Base-by-base conservation (phyloP, 2,329 filamentous ascomycete species). In the Beauveria sp. region DNA sequence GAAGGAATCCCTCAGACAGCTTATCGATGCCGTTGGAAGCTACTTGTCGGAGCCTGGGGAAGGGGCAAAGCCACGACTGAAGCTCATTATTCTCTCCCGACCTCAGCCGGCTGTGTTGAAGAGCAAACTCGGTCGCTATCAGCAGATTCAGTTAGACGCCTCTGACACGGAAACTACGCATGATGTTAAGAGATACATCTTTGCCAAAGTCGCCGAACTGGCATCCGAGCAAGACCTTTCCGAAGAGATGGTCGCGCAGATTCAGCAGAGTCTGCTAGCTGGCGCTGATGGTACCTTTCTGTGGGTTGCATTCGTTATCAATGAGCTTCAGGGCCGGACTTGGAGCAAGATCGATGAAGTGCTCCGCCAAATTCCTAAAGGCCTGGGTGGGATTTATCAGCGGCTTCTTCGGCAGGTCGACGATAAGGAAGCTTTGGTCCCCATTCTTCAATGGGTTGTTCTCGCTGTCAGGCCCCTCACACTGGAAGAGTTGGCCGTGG, bases 251-350 rank as follows among this genome's bases (percentile, higher is more conserved):
- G 46, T 63, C 16, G 28, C 30, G 30, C 59, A 63, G 34, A 54
- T 70, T 62, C 62, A 56, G 52, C 55, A 66, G 46, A 46, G 55
- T 37, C 59, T 70, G 55, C 24, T 67, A 48, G 63, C 55, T 37
- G 60, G 67, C 40, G 64, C 68, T 24, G 66, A 70, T 46, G 64
- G 67, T 5, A 70, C 69, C 0, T 70, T 70, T 30, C 62, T 70
- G 0, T 70, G 68, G 67, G 68, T 70, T 0, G 63, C 66, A 0
- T 61, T 67, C 9, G 64, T 67, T 56, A 63, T 64, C 8, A 55
- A 66, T 57, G 63, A 67, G 57, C 63, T 68, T 48, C 30, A 62
- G 30, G 62, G 63, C 22, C 63, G 57, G 44, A 61, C 46, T 53
- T 66, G 60, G 58, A 26, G 37, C 37, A 55, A 64, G 43, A 64